Conservation (phyloP, 2,329 filamentous ascomycete genomes). For the Aspergillus sp. region DNA sequence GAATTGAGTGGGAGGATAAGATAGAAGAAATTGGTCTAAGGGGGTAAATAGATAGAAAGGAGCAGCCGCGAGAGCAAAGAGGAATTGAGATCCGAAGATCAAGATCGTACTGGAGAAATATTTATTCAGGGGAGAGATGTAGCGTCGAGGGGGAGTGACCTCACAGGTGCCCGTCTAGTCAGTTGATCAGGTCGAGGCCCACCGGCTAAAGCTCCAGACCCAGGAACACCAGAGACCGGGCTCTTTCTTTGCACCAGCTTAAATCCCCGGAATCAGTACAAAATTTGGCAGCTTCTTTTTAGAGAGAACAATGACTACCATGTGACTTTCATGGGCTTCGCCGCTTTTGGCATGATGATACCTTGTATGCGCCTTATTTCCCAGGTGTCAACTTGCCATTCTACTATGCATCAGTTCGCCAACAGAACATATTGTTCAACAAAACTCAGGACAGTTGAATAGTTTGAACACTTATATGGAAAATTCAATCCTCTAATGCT, state of each 20-base stretch:
- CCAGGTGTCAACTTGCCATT: background rate
- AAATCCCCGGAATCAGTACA: background rate
- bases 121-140: slow-evolving; percentile 2
- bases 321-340: background rate
- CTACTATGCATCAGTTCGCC: background rate
- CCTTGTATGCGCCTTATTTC: background rate
- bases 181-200: slow-evolving; percentile 9
- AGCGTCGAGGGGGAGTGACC: background rate
- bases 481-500: background rate
- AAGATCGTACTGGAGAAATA: background rate
- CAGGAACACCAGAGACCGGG: slow-evolving; percentile 3
- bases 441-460: background rate
- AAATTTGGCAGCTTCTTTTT: background rate
- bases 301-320: background rate
- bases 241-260: background rate
- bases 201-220: slow-evolving; percentile 8
- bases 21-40: background rate
- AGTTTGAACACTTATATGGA: background rate
- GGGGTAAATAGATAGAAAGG: background rate
- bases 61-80: background rate
- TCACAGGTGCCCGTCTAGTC: slow-evolving; percentile 2
- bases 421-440: background rate
- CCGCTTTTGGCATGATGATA: background rate
- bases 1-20: slow-evolving; percentile 5
- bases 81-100: background rate